Percentiles rank a stretch among this genome's conserved stretches.
These are phyloP conservation scores for Lasiodiplodia sp. DNA, from an alignment of 2,329 filamentous ascomycete species.

Conservation along the genomic window DNA sequence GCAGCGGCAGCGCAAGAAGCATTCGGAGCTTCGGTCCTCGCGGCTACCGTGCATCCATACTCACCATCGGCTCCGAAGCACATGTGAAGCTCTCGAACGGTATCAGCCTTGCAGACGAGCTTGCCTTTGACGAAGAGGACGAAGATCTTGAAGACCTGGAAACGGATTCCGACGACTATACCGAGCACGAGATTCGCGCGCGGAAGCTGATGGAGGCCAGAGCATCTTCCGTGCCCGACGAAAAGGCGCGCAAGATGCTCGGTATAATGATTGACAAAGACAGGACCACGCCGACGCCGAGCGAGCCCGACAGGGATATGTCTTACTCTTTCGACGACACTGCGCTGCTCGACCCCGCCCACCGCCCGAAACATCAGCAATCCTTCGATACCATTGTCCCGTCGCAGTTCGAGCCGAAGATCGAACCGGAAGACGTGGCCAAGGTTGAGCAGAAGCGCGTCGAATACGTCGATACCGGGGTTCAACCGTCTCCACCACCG, in stretches of 20 bases:
- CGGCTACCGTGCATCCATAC: slow-evolving; percentile 74
- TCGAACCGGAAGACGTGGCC: not conserved
- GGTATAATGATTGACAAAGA: slow-evolving; percentile 42
- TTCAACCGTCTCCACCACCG: slow-evolving; percentile 83
- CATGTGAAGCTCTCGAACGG: slow-evolving; percentile 65
- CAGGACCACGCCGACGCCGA: slow-evolving; percentile 13
- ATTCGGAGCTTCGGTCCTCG: slow-evolving; percentile 40
- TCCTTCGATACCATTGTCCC: slow-evolving; percentile 16
- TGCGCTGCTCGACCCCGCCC: not conserved
- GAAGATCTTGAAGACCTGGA: slow-evolving; percentile 58
- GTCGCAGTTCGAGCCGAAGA: not conserved
- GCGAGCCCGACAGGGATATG: slow-evolving; percentile 35
- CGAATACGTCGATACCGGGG: slow-evolving; percentile 75
- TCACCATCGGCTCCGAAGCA: slow-evolving; percentile 64
- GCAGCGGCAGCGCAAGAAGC: slow-evolving; percentile 60
- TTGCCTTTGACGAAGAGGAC: slow-evolving; percentile 81
- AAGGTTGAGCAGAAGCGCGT: slow-evolving; percentile 41
- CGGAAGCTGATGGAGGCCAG: slow-evolving; percentile 50
- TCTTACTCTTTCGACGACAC: slow-evolving; percentile 10
- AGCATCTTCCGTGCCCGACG: slow-evolving; percentile 50
- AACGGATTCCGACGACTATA: slow-evolving; percentile 71
- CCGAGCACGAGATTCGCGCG: slow-evolving; percentile 51
- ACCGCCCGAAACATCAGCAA: slow-evolving; percentile 10
- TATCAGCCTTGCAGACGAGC: slow-evolving; percentile 86
- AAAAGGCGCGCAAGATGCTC: slow-evolving; percentile 56